Conservation (phyloP, 2,329 filamentous ascomycete genomes). For the Apiospora marii region DNA sequence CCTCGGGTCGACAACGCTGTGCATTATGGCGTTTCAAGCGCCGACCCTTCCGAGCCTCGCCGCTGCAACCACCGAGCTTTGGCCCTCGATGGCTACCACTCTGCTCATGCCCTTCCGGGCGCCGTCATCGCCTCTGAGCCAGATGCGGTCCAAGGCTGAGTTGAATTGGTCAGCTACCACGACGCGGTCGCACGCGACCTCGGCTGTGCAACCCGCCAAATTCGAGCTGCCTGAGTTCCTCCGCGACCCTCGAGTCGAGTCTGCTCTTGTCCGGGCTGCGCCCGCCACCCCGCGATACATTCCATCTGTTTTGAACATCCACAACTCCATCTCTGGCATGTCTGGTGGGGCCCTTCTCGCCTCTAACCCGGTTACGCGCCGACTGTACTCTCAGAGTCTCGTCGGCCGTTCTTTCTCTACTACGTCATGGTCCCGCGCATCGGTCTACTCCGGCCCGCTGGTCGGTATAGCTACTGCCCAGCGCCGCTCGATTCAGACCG, state of each 20-base stretch:
- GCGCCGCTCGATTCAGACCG: slow-evolving; percentile 48
- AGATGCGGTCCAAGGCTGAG: slow-evolving; percentile 15
- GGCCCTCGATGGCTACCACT: slow-evolving; percentile 54
- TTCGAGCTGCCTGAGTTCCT: slow-evolving; percentile 46
- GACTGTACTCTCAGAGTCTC: slow-evolving; percentile 34
- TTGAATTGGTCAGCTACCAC: slow-evolving; percentile 7
- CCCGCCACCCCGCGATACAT: slow-evolving; percentile 31
- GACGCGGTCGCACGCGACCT: slow-evolving; percentile 25
- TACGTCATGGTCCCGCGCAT: not conserved
- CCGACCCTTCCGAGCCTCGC: slow-evolving; percentile 48
- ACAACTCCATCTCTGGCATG: slow-evolving; percentile 42
- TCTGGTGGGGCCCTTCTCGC: slow-evolving; percentile 40
- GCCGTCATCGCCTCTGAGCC: slow-evolving; percentile 26
- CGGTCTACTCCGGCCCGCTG: not conserved
- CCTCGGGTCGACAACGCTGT: slow-evolving; percentile 3
- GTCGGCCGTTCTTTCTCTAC: slow-evolving; percentile 38
- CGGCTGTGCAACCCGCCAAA: slow-evolving; percentile 28
- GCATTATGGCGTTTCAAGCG: slow-evolving; percentile 42
- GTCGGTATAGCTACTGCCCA: slow-evolving; percentile 15
- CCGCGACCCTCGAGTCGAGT: slow-evolving; percentile 36
- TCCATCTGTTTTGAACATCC: slow-evolving; percentile 41
- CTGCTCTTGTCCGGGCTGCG: slow-evolving; percentile 26
- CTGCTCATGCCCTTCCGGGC: slow-evolving; percentile 47
- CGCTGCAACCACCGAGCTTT: slow-evolving; percentile 50
- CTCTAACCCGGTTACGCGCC: slow-evolving; percentile 39